Base-by-base conservation (phyloP, 2,329 filamentous ascomycete species). In the Aspergillus fischeri region DNA sequence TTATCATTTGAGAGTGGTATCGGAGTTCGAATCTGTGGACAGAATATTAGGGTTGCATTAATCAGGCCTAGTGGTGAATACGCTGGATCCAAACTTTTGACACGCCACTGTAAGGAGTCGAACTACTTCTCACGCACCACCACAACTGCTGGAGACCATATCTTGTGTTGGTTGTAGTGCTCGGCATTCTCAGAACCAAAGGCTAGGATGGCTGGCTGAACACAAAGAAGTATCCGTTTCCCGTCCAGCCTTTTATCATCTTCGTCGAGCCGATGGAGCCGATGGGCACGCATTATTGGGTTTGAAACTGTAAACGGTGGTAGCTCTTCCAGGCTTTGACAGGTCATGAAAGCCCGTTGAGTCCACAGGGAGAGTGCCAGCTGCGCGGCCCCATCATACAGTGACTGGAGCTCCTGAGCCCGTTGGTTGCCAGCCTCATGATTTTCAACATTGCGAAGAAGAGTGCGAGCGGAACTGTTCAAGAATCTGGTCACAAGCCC, bases 161-260 rank as follows among this genome's bases (percentile, higher is more conserved):
- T 49, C 29, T 65, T 66, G 27, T 44, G 28, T 8, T 59, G 28
- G 9, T 67, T 53, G 38, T 65, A 68, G 44, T 65, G 42, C 48
- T 66, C 65, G 1, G 60, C 65, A 32, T 65, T 52, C 29, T 64
- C 63, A 41, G 62, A 60, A 4, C 65, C 66, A 49, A 59, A 65
- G 1, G 61, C 64, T 11, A 68, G 14, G 9, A 68, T 28, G 10
- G 56, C 59, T 3, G 66, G 64, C 14, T 67, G 64, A 5, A 66
- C 54, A 7, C 64, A 27, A 1, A 62, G 54, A 20, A 63, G 38
- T 2, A 62, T 53, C 17, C 29, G 21, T 7, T 57, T 55, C 11
- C 65, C 60, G 44, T 32, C 29, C 9, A 66, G 63, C 1, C 64
- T 50, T 21, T 50, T 38, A 1, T 21, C 44, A 47, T 67, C 64